phyloP scores from a whole-genome alignment of 1,284 basidiomycete genomes.

The Pisolithus thermaeus region DNA sequence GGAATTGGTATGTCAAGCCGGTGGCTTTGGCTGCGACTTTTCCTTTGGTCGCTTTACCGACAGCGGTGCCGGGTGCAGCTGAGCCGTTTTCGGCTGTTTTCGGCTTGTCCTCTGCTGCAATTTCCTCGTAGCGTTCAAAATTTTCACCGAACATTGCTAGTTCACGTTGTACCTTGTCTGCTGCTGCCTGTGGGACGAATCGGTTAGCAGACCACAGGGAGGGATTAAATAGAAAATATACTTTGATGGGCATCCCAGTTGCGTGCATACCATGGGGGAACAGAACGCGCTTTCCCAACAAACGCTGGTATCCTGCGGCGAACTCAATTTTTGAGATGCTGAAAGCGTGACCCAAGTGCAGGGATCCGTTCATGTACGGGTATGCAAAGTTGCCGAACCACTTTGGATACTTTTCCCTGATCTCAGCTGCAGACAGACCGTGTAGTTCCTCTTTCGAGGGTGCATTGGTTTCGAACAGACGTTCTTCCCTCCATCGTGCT shows the following conservation, averaged over 20 bases:
- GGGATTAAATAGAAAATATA: constrained; percentile 33
- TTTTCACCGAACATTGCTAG: constrained; percentile 94
- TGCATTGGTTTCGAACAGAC: constrained; percentile 80
- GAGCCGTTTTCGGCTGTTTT: constrained; percentile 34
- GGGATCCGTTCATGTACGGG: constrained; percentile 98
- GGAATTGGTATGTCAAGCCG: constrained; percentile 96
- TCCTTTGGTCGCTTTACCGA: constrained; percentile 91
- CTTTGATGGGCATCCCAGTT: constrained; percentile 99
- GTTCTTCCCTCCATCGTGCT: constrained; percentile 66
- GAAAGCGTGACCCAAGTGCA: constrained; percentile 98
- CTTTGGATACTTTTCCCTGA: constrained; percentile 80
- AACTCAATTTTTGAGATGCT: constrained; percentile 99
- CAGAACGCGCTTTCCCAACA: constrained; percentile 91
- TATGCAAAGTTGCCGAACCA: constrained; percentile 97
- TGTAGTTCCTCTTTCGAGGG: constrained; percentile 64
- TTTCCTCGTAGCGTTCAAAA: constrained; percentile 69
- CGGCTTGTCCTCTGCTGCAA: constrained; percentile 43
- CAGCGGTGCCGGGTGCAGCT: constrained; percentile 37
- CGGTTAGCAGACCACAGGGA: not conserved
- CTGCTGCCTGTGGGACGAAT: constrained; percentile 58
- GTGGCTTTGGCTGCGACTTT: constrained; percentile 93
- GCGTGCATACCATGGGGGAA: constrained; percentile 97
- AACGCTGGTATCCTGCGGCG: constrained; percentile 89
- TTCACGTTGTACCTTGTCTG: constrained; percentile 97
- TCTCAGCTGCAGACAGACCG: constrained; percentile 57